Percentiles rank a stretch among this genome's conserved stretches.
phyloP scores from a whole-genome alignment of 2,329 filamentous ascomycete genomes.

The Diaporthe nobilis region DNA sequence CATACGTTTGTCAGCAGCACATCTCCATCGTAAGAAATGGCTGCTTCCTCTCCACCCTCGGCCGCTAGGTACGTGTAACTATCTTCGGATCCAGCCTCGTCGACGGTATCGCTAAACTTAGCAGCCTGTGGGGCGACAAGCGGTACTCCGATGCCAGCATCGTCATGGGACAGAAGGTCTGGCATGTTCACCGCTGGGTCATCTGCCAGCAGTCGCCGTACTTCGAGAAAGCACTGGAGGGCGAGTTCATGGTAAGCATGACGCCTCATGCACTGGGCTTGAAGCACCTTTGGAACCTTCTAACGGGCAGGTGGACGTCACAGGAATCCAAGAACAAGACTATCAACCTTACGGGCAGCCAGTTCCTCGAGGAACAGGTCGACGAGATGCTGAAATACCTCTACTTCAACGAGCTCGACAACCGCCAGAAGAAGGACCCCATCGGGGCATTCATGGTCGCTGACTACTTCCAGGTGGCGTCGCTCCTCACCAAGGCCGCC shows the following conservation, averaged over 20 bases:
- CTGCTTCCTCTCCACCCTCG: background rate
- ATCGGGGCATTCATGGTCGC: background rate
- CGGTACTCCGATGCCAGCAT: conserved; percentile 22
- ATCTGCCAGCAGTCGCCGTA: conserved; percentile 18
- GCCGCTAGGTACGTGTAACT: background rate
- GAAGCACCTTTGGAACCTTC: too few species aligned
- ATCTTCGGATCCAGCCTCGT: accelerated
- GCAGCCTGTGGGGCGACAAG: background rate
- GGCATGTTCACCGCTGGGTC: conserved; percentile 16
- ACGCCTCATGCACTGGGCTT: too few species aligned
- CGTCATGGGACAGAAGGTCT: conserved; percentile 22
- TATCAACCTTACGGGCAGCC: background rate
- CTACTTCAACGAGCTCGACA: background rate
- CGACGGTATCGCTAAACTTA: background rate
- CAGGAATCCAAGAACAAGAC: conserved; percentile 26
- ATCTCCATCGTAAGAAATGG: background rate
- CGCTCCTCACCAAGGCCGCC: background rate
- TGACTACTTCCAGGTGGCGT: conserved; percentile 27
- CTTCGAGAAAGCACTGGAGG: conserved; percentile 13
- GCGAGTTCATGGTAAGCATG: background rate
- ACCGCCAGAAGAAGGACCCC: background rate
- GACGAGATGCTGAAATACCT: conserved; percentile 15
- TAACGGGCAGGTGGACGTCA: background rate
- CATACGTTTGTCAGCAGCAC: background rate
- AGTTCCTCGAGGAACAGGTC: background rate